These are phyloP conservation scores for Yamadazyma mexicana DNA, from an alignment of 1,139 yeast genomes.

Conservation along the genomic window DNA sequence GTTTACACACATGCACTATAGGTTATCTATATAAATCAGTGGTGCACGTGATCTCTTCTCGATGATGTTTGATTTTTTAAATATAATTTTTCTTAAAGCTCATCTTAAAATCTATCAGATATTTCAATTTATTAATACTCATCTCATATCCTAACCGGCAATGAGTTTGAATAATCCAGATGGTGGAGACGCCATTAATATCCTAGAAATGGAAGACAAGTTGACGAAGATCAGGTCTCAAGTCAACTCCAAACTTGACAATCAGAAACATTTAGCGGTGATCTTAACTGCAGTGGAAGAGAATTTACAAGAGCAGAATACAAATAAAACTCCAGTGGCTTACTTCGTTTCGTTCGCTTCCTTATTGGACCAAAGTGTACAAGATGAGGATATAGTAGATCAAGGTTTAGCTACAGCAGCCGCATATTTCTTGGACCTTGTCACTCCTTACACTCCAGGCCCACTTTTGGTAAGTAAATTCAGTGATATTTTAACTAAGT, in stretches of 20 bases:
- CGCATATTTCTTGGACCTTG: slow-evolving; percentile 77
- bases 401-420: slow-evolving; percentile 68
- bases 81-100: slow-evolving; percentile 1
- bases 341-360: slow-evolving; percentile 85
- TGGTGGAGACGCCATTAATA: slow-evolving; percentile 36
- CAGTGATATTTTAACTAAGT: slow-evolving; percentile 70
- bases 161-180: slow-evolving; percentile 36
- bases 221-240: slow-evolving; percentile 72
- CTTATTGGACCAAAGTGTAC: slow-evolving; percentile 72
- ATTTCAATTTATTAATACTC: no score
- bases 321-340: slow-evolving; percentile 61
- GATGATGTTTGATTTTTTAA: neutral
- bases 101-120: slow-evolving; percentile 5
- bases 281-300: slow-evolving; percentile 90
- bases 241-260: slow-evolving; percentile 70
- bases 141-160: no score
- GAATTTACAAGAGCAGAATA: slow-evolving; percentile 71
- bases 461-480: slow-evolving; percentile 70
- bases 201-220: slow-evolving; percentile 62
- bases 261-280: slow-evolving; percentile 73
- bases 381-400: slow-evolving; percentile 55
- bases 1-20: no score
- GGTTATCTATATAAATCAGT: neutral
- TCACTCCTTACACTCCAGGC: slow-evolving; percentile 74
- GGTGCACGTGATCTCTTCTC: slow-evolving; percentile 3